phyloP scores from a whole-genome alignment of 495 filamentous ascomycete genomes.

The Aspergillus sclerotiicarbonarius region DNA sequence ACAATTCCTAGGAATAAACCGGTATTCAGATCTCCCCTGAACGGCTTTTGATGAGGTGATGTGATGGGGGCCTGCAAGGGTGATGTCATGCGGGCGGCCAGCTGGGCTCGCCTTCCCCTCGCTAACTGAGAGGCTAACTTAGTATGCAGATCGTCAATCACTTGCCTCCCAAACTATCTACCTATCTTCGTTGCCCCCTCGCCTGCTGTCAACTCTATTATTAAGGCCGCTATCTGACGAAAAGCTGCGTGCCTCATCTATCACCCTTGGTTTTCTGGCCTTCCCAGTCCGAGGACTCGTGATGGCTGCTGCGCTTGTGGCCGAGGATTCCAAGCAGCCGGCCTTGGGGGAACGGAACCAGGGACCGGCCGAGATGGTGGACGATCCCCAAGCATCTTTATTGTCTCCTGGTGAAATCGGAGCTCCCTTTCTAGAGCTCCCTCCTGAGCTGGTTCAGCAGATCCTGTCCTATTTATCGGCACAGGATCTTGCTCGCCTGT shows the following conservation, averaged over 20 bases:
- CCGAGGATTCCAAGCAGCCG: slow-evolving; percentile 6
- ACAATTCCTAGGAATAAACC: not conserved
- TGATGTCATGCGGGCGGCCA: slow-evolving; percentile 5
- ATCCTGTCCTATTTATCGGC: slow-evolving; percentile 62
- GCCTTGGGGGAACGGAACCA: slow-evolving; percentile 14
- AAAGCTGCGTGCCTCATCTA: not conserved
- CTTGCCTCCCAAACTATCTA: not conserved
- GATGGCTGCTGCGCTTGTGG: slow-evolving; percentile 19
- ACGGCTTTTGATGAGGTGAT: slow-evolving; percentile 2
- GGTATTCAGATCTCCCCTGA: not conserved
- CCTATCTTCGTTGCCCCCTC: not conserved
- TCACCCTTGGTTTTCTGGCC: not conserved
- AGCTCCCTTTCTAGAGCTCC: slow-evolving; percentile 48
- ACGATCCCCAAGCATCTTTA: slow-evolving; percentile 5
- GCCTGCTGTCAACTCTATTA: not conserved
- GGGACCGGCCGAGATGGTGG: slow-evolving; percentile 7
- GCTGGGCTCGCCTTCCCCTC: slow-evolving; percentile 2
- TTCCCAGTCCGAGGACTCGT: not conserved
- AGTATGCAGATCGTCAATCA: not conserved
- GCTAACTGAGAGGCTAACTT: not conserved
- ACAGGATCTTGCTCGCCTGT: slow-evolving; percentile 52
- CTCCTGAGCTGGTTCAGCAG: slow-evolving; percentile 60
- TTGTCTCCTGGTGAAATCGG: not conserved
- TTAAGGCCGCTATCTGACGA: not conserved
- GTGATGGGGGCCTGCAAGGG: not conserved